Evolutionary conservation across 176 grass and related monocot genomes (phyloP).

Genomic region (Olyra latifolia): DNA sequence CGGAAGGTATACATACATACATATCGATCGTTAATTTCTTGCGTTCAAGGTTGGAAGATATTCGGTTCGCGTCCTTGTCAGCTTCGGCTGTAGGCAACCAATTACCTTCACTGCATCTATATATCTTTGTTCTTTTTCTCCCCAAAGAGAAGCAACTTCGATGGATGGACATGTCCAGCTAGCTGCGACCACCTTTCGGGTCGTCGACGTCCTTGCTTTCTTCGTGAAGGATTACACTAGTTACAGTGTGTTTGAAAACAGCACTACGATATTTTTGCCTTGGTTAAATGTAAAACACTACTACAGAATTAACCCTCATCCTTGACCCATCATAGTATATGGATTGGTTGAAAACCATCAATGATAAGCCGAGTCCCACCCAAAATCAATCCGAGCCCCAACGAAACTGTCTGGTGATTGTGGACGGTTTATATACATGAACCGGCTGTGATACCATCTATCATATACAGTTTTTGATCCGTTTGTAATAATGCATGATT

Average conservation of each 20-base stretch:
- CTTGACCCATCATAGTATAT: too few relatives aligned
- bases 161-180: background rate
- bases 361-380: too few relatives aligned
- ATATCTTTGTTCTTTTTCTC: background rate
- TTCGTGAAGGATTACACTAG: background rate
- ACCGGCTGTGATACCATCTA: too few relatives aligned
- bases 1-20: background rate
- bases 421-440: too few relatives aligned
- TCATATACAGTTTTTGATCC: too few relatives aligned
- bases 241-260: background rate
- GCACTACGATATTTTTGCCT: too few relatives aligned
- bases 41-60: background rate
- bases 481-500: too few relatives aligned
- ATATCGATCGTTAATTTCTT: background rate
- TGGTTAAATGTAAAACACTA: too few relatives aligned
- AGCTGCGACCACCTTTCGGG: background rate
- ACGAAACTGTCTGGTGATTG: too few relatives aligned
- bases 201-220: background rate
- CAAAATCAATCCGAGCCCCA: too few relatives aligned
- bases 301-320: too few relatives aligned
- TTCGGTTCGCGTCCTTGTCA: constrained; percentile 1
- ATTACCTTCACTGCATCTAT: background rate
- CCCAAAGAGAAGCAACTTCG: background rate
- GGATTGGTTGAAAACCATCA: too few relatives aligned
- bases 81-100: background rate